phyloP scores from a whole-genome alignment of 306 rosid genomes.

The Quercus berberidifolia region DNA sequence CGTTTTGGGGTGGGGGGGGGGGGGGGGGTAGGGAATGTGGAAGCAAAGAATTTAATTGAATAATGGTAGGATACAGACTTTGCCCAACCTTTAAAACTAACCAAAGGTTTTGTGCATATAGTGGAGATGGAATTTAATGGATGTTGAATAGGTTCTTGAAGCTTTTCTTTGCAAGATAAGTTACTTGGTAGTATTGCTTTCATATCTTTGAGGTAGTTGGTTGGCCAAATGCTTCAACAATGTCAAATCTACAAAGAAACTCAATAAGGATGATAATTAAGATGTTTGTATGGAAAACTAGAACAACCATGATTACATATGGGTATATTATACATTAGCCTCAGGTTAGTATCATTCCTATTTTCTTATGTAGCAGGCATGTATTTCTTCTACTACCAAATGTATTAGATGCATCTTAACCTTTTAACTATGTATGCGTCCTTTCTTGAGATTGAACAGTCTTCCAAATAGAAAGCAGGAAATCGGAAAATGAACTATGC shows the following conservation, averaged over 20 bases:
- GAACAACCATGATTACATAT: slow-evolving; percentile 1
- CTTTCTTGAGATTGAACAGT: slow-evolving; percentile 1
- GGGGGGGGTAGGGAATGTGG: no score
- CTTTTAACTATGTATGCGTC: not conserved
- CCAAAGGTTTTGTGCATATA: not conserved
- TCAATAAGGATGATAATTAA: not conserved
- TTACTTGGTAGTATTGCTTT: no score
- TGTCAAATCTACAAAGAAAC: not conserved
- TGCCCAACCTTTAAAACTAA: no score
- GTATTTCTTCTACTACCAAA: slow-evolving; percentile 8
- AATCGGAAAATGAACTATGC: not conserved
- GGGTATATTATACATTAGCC: not conserved
- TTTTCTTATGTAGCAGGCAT: slow-evolving; percentile 2
- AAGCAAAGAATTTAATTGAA: no score
- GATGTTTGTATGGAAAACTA: slow-evolving; percentile 7
- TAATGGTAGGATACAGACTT: no score
- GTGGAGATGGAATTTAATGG: not conserved
- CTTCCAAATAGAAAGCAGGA: not conserved
- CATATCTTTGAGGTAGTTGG: no score
- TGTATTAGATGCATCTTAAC: not conserved
- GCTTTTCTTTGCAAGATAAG: no score
- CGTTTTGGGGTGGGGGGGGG: no score
- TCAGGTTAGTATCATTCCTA: slow-evolving; percentile 2
- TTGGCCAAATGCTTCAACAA: no score
- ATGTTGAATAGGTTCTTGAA: not conserved